A percentile compares a stretch with the other conserved stretches of the same genome.
These are phyloP conservation scores for Dendrobium catenatum DNA, from an alignment of 106 monocot genomes.

Conservation along the genomic window DNA sequence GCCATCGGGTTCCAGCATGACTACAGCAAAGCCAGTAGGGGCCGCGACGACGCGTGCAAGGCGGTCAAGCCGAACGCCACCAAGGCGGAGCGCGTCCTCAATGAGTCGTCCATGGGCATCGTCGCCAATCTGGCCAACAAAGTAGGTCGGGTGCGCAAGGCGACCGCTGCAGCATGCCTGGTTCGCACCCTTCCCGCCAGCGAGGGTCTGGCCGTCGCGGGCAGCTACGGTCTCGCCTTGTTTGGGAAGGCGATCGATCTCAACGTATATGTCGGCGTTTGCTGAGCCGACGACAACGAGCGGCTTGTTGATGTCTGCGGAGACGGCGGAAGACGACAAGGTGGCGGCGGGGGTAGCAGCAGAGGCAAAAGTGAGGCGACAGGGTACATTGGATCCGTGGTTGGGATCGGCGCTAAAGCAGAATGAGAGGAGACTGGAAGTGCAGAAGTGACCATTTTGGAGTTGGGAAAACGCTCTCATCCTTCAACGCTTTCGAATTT, in stretches of 20 bases:
- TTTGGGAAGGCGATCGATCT: slow-evolving; percentile 67
- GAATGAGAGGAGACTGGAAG: background rate
- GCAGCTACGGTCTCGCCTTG: slow-evolving; percentile 80
- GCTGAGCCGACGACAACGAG: slow-evolving; percentile 93
- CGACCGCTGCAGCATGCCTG: slow-evolving; percentile 89
- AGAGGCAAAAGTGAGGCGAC: slow-evolving; percentile 8
- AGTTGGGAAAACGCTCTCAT: background rate
- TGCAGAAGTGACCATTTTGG: background rate
- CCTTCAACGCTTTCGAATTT: background rate
- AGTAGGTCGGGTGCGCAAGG: slow-evolving; percentile 58
- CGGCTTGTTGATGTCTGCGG: slow-evolving; percentile 16
- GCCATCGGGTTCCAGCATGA: slow-evolving; percentile 74
- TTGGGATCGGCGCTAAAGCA: background rate
- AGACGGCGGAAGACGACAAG: slow-evolving; percentile 11
- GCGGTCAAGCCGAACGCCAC: slow-evolving; percentile 41
- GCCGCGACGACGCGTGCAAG: slow-evolving; percentile 28
- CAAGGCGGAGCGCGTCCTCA: slow-evolving; percentile 50
- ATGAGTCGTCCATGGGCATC: slow-evolving; percentile 76
- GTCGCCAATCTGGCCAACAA: slow-evolving; percentile 74
- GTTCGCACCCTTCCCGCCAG: slow-evolving; percentile 98
- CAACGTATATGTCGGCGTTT: slow-evolving; percentile 98
- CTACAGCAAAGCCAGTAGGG: slow-evolving; percentile 90
- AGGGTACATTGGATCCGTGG: background rate
- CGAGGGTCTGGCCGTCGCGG: slow-evolving; percentile 48
- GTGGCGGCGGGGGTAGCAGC: background rate